Evolutionary conservation across 768 basidiomycete genomes (phyloP).

Genomic region (Boletales sp.): DNA sequence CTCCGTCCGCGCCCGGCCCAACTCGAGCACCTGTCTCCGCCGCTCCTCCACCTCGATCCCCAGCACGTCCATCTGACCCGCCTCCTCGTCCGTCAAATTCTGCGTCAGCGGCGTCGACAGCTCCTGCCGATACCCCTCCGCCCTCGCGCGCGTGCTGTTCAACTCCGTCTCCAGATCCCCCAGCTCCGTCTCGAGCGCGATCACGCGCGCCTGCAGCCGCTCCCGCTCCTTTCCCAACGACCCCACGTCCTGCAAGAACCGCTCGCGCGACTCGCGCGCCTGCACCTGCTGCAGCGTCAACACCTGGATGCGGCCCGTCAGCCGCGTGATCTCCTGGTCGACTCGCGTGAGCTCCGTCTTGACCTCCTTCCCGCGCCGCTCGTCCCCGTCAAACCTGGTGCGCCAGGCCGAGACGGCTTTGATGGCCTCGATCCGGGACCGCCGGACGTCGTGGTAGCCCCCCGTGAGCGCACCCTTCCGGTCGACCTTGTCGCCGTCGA

Average conservation of each 20-base stretch:
- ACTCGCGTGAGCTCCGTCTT: constrained; percentile 63
- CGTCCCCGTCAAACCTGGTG: constrained; percentile 63
- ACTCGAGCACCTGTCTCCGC: constrained; percentile 65
- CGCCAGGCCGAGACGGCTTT: constrained; percentile 75
- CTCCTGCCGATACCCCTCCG: constrained; percentile 65
- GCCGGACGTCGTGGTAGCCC: constrained; percentile 89
- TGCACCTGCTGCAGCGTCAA: constrained; percentile 66
- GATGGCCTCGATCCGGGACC: constrained; percentile 87
- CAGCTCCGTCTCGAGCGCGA: constrained; percentile 60
- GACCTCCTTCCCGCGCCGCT: constrained; percentile 65
- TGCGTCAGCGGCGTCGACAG: constrained; percentile 70
- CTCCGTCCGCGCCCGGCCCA: constrained; percentile 51
- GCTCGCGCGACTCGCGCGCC: constrained; percentile 63
- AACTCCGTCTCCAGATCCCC: constrained; percentile 75
- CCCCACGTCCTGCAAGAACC: constrained; percentile 58
- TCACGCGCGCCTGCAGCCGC: constrained; percentile 54
- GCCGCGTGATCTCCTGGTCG: constrained; percentile 83
- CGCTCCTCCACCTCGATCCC: constrained; percentile 73
- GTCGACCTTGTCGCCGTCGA: constrained; percentile 97
- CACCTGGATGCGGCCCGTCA: constrained; percentile 71
- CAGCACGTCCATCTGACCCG: constrained; percentile 57
- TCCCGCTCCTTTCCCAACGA: constrained; percentile 68
- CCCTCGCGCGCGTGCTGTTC: constrained; percentile 54
- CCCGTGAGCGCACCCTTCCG: constrained; percentile 94
- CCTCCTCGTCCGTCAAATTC: constrained; percentile 72